Conservation (phyloP, 2,329 filamentous ascomycete genomes). For the Phialophora chinensis region DNA sequence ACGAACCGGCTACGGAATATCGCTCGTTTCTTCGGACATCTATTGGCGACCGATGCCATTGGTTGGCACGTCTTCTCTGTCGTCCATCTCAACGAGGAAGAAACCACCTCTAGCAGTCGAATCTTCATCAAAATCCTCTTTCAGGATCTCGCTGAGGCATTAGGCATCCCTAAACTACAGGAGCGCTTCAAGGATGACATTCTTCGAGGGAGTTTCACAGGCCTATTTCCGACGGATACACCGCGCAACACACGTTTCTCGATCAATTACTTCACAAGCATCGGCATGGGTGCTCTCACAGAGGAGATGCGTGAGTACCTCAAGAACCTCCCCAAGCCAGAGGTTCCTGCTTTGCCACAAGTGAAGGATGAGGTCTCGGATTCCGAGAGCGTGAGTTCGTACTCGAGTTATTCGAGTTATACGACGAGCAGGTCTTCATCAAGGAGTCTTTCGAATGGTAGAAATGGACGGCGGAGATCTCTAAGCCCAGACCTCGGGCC, state of each 20-base stretch:
- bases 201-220: slow-evolving; percentile 77
- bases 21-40: slow-evolving; percentile 90
- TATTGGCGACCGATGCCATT: slow-evolving; percentile 85
- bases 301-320: slow-evolving; percentile 93
- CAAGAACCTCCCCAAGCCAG: slow-evolving; percentile 86
- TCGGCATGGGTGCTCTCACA: slow-evolving; percentile 92
- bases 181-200: slow-evolving; percentile 78
- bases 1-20: slow-evolving; percentile 95
- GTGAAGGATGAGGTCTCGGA: slow-evolving; percentile 61
- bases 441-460: slow-evolving; percentile 34
- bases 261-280: slow-evolving; percentile 99
- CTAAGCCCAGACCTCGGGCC: slow-evolving; percentile 37
- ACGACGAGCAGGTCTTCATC: slow-evolving; percentile 44
- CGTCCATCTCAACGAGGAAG: slow-evolving; percentile 92
- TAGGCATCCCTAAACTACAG: slow-evolving; percentile 81
- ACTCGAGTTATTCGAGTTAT: slow-evolving; percentile 80
- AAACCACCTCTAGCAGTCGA: slow-evolving; percentile 93
- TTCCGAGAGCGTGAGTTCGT: slow-evolving; percentile 68
- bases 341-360: slow-evolving; percentile 68
- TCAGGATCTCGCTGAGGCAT: slow-evolving; percentile 84
- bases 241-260: slow-evolving; percentile 91
- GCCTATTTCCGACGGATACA: slow-evolving; percentile 88
- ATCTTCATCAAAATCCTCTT: slow-evolving; percentile 99
- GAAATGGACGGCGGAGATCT: slow-evolving; percentile 37
- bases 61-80: slow-evolving; percentile 88